Base-by-base conservation (phyloP, 352 stramenopile genomes). In the Phytophthora brassicae region DNA sequence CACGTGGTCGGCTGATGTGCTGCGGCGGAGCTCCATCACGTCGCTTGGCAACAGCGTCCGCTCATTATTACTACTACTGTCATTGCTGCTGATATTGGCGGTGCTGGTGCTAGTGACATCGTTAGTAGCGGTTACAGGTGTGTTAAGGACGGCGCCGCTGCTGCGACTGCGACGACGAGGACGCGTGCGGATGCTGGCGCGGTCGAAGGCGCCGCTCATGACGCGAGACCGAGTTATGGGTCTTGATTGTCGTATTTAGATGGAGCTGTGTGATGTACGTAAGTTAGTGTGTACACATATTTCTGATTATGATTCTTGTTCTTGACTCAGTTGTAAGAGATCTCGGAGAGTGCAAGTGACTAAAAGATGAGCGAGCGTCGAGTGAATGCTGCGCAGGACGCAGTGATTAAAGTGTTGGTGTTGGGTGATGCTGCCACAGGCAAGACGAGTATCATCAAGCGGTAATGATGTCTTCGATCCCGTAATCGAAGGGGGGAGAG, bases 401-500 rank as follows among this genome's bases (percentile, higher is more conserved):
- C 84, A 1, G 86, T 95, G n/a, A 90, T 97, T 20, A 97, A 97
- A 54, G 90, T 97, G 43, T 61, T 97, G 43, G 91, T 97, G 50
- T 67, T 97, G 24, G 91, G 91, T 14, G 91, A 97, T 44, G 79
- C 90, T 3, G 90, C 90, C 16, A 97, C 88, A 2, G 92, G 92
- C 12, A 98, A 98, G 71, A 97, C 92, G 16, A 96, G 87, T 33
- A 95, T 98, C 52, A 97, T 98, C 65, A 96, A 96, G 56, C 66
- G 91, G 76, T 97, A 44, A n/a, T 13, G 33, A 16, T n/a, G 14
- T 39, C 33, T 39, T 0, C 7, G 33, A n/a, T 4, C 14, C n/a
- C 4, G 68, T 64, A 81, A 73, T 12, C 9, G 11, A 5, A 24
- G 23, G 23, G 35, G 36, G 38, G n/a, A 39, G 26, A n/a, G 4